Evolutionary conservation across 2,329 filamentous ascomycete genomes (phyloP), one percentile per base, ranked within the genome.

Genomic region (Talaromyces islandicus): DNA sequence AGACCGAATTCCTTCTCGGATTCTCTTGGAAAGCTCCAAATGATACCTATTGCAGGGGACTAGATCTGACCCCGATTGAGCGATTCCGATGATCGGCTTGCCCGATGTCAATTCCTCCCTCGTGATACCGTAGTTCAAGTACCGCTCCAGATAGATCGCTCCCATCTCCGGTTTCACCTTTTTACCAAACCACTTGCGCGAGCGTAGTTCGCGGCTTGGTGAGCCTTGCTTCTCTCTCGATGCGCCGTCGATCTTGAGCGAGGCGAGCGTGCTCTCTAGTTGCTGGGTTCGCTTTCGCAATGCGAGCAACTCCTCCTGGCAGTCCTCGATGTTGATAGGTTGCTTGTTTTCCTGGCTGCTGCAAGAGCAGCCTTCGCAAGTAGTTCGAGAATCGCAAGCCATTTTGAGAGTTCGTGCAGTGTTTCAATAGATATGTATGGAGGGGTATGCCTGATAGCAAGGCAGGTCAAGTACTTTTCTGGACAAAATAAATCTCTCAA

Each of bases 41-140:
- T 82, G 80, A 65, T 82, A 75, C 9, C 78, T 74, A 66, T 82
- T 82, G 66, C 80, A 82, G 0, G 80, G 80, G 0, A 79, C 72
- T 35, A 82, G 66, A 63, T 82, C 80, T 4, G 79, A 81, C 4
- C 80, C 80, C 0, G 79, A 78, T 70, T 82, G 80, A 1, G 79
- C 80, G 61, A 82, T 82, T 48, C 80, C 80, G 63, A 82, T 80
- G 63, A 81, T 78, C 21, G 80, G 80, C 64, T 78, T 81, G 1
- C 76, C 77, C 1, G 77, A 78, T 67, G 76, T 76, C 25, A 82
- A 71, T 66, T 82, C 80, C 60, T 81, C 78, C 29, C 72, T 68
- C 1, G 80, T 81, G 51, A 81, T 67, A 7, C 80, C 80, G 57
- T 77, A 81, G 68, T 81, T 81, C 63, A 82, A 73, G 62, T 79